A percentile compares a stretch with the other conserved stretches of the same genome.
These are phyloP conservation scores for Cucumis melo DNA, from an alignment of 306 rosid species.

Conservation along the genomic window DNA sequence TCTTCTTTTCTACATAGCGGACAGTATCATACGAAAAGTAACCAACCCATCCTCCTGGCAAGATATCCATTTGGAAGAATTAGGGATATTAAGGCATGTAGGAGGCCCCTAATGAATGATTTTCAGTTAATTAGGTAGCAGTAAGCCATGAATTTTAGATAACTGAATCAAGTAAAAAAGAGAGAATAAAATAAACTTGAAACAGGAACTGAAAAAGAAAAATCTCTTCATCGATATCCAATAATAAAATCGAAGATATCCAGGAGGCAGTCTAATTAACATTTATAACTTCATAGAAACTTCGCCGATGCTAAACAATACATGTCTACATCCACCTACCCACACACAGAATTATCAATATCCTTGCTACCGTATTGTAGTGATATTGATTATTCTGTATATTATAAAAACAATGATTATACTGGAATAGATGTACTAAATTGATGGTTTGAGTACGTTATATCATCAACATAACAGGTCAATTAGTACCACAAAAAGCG, in stretches of 20 bases:
- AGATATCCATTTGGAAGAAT: neutral
- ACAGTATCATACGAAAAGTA: constrained; percentile 92
- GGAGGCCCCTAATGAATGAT: neutral
- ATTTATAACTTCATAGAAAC: no score
- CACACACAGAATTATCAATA: neutral
- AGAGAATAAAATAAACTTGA: neutral
- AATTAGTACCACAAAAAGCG: constrained; percentile 73
- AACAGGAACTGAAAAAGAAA: neutral
- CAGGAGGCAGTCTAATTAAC: neutral
- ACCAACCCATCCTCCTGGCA: constrained; percentile 92
- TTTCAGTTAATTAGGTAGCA: neutral
- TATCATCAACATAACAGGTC: neutral
- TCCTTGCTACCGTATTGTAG: neutral
- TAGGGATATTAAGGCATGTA: neutral
- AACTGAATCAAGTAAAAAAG: neutral
- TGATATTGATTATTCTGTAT: neutral
- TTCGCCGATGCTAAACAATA: neutral
- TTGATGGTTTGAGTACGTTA: neutral
- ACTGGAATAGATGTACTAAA: neutral
- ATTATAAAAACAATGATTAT: neutral
- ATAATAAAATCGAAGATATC: neutral
- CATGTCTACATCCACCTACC: neutral
- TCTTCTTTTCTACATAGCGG: constrained; percentile 91
- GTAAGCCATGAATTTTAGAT: neutral
- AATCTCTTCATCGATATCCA: neutral